These are phyloP conservation scores for Stramenopiles sp. DNA, from an alignment of 352 stramenopile species.

Conservation along the genomic window DNA sequence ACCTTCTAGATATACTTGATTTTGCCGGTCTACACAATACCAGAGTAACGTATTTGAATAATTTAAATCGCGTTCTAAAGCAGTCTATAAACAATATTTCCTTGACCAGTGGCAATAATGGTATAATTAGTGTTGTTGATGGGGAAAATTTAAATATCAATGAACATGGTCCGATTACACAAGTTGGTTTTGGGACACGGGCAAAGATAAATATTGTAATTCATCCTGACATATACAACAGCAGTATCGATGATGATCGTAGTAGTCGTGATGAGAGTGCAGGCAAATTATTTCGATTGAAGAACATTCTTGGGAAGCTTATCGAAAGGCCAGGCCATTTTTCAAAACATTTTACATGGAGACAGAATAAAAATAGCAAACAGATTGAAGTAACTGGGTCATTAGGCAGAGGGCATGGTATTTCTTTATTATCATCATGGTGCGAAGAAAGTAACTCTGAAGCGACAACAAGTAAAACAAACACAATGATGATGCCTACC, in stretches of 20 bases:
- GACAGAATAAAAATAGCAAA: background rate
- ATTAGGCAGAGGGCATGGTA: background rate
- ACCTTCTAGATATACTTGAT: background rate
- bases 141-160: background rate
- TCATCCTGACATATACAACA: background rate
- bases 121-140: background rate
- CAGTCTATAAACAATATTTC: background rate
- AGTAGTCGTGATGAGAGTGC: background rate
- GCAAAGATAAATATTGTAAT: background rate
- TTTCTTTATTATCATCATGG: background rate
- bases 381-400: background rate
- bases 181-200: background rate
- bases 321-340: background rate
- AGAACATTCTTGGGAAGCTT: background rate
- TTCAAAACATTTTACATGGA: background rate
- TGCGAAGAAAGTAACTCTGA: background rate
- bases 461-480: background rate
- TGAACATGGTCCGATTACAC: background rate
- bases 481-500: too few relatives aligned
- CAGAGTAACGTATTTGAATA: background rate
- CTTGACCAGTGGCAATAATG: background rate
- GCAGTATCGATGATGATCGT: background rate
- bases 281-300: background rate
- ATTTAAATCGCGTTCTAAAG: background rate
- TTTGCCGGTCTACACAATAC: background rate